Evolutionary conservation across 2,329 filamentous ascomycete species (phyloP).

Genomic region (Neurospora sp.): DNA sequence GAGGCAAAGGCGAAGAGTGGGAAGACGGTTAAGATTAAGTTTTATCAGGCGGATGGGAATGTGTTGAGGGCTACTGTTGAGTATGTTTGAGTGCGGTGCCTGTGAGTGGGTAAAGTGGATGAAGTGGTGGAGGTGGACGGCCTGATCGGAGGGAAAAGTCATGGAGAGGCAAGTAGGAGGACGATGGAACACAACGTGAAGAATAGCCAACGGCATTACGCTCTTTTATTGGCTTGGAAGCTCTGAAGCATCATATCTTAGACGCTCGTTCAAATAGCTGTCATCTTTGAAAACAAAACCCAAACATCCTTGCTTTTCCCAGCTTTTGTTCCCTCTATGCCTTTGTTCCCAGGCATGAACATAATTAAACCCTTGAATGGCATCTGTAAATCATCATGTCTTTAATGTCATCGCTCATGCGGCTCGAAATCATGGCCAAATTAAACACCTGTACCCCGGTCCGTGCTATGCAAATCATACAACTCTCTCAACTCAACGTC

Average conservation of each 20-base stretch:
- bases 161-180: not conserved
- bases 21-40: not conserved
- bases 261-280: not conserved
- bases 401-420: not conserved
- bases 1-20: not conserved
- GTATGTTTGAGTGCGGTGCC: not conserved
- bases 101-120: not conserved
- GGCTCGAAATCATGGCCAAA: not conserved
- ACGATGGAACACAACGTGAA: not conserved
- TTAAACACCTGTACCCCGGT: not conserved
- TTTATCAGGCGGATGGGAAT: conserved; percentile 1
- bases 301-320: not conserved
- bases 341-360: not conserved
- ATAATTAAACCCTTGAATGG: not conserved
- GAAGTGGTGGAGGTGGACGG: not conserved
- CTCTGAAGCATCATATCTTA: not conserved
- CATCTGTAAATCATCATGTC: not conserved
- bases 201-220: not conserved
- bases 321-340: not conserved
- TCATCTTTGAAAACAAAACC: not conserved
- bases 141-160: not conserved
- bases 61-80: conserved; percentile 1
- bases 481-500: not conserved
- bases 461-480: not conserved
- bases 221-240: not conserved